A percentile compares a stretch with the other conserved stretches of the same genome.
phyloP scores from a whole-genome alignment of 164 flowering plant species.

The Kingdonia uniflora region DNA sequence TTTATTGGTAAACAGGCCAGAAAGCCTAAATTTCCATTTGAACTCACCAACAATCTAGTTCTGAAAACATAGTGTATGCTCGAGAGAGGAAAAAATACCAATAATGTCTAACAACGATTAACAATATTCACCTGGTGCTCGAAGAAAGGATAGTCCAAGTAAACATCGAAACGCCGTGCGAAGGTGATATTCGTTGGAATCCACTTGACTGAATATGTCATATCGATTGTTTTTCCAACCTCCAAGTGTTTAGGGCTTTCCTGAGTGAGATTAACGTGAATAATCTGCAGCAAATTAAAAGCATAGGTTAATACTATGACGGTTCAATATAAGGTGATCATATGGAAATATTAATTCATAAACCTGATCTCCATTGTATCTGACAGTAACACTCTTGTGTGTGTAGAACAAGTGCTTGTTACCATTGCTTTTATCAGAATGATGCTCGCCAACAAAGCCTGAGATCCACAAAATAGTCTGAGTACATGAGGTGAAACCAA shows the following conservation, averaged over 20 bases:
- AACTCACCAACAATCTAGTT: not conserved
- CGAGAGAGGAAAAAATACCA: not conserved
- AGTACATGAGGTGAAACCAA: not conserved
- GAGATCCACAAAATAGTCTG: conserved; percentile 1
- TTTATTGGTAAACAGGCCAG: too few species aligned
- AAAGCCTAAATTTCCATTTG: too few species aligned
- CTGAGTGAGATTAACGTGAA: conserved; percentile 88
- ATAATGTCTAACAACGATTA: too few species aligned
- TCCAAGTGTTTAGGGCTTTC: conserved; percentile 70
- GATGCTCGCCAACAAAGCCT: conserved; percentile 92
- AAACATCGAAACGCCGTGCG: conserved; percentile 95
- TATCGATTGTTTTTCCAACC: conserved; percentile 56
- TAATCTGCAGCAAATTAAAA: conserved; percentile 55
- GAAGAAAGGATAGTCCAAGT: conserved; percentile 95
- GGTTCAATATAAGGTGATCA: not conserved
- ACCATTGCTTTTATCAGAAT: conserved; percentile 64
- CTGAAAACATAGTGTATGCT: not conserved
- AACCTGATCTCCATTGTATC: conserved; percentile 85
- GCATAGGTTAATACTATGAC: not conserved
- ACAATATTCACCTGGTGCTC: conserved; percentile 76
- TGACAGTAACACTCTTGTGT: conserved; percentile 58
- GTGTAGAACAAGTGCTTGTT: conserved; percentile 72
- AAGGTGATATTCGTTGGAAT: conserved; percentile 54
- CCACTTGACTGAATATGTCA: conserved; percentile 93
- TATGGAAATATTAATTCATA: conserved; percentile 6